Base-by-base conservation (phyloP, 495 filamentous ascomycete genomes). In the Aspergillus bertholletiae region DNA sequence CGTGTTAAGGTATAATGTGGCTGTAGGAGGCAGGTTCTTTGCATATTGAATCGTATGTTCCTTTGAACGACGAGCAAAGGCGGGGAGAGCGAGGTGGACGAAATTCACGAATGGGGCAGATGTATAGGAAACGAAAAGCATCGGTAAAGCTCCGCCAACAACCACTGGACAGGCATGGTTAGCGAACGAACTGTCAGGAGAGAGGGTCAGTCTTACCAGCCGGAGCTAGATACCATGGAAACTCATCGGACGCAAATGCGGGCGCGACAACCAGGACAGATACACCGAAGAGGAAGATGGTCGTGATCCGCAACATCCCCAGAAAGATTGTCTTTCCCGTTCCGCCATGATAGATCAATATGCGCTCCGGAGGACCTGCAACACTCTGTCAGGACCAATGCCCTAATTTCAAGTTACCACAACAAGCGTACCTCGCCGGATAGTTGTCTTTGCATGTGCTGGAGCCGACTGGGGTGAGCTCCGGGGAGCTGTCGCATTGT, bases 291-390 rank as follows among this genome's bases (percentile, higher is more conserved):
- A 89, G 65, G 59, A 91, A 82, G 45, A 96, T 76, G 12, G 87
- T 87, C 0, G 83, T 84, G 28, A 91, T 59, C 62, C 90, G 88
- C 51, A 91, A 55, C 54, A 75, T 78, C 21, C 83, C 85, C 32
- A 92, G 63, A 61, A 90, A 87, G 21, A 85, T 80, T 15, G 78
- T 84, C 55, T 80, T 77, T 17, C 74, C 76, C 7, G 82, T 86
- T 56, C 89, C 88, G 37, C 84, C 85, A 76, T 89, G 82, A 61
- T 88, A 92, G 55, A 93, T 77, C 53, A 88, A 73, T 9, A 92
- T 73, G 13, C 74, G 74, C 59, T 89, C 87, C 46, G 74, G 74
- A 24, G 71, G 71, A 1, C 67, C 73, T 75, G 46, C 28, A 58
- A 46, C 32, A 18, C 56, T 41, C 5, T 43, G 35, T 40, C 67